Evolutionary conservation across 2,329 filamentous ascomycete genomes (phyloP).

Genomic region (Verticillium klebahnii): DNA sequence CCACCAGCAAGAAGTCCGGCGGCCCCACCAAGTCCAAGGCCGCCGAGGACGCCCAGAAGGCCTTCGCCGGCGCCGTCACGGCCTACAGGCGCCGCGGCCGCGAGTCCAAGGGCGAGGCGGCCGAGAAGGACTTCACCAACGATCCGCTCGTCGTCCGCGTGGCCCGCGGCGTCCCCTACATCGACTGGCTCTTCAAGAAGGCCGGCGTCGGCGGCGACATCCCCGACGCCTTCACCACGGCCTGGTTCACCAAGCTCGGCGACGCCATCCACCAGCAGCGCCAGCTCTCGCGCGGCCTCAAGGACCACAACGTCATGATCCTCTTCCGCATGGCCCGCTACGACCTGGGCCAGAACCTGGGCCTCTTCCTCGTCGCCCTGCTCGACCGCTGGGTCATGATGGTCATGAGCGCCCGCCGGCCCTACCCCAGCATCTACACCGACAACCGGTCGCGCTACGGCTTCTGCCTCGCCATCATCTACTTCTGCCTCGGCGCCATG

Average conservation of each 20-base stretch:
- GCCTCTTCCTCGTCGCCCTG: conserved; percentile 30
- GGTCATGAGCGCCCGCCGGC: conserved; percentile 24
- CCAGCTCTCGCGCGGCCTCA: conserved; percentile 27
- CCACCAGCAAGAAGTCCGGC: not conserved
- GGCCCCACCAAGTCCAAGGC: conserved; percentile 6
- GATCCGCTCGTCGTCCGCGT: conserved; percentile 18
- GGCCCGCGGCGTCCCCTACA: conserved; percentile 24
- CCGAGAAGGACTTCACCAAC: not conserved
- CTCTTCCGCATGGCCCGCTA: conserved; percentile 29
- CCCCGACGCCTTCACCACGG: conserved; percentile 24
- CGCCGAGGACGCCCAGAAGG: conserved; percentile 16
- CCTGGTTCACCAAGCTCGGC: conserved; percentile 29
- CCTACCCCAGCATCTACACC: conserved; percentile 22
- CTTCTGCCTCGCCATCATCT: conserved; percentile 32
- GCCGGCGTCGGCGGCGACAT: conserved; percentile 20
- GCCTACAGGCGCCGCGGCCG: conserved; percentile 13
- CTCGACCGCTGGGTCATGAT: conserved; percentile 33
- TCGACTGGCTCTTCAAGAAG: conserved; percentile 30
- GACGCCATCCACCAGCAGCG: conserved; percentile 27
- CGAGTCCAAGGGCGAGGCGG: not conserved
- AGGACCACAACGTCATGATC: conserved; percentile 32
- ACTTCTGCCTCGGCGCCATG: conserved; percentile 33
- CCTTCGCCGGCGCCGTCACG: conserved; percentile 30
- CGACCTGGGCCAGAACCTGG: conserved; percentile 30
- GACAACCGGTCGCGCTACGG: conserved; percentile 25